Evolutionary conservation across 345 rosid species (phyloP).

Genomic region (Cardamine occulta): DNA sequence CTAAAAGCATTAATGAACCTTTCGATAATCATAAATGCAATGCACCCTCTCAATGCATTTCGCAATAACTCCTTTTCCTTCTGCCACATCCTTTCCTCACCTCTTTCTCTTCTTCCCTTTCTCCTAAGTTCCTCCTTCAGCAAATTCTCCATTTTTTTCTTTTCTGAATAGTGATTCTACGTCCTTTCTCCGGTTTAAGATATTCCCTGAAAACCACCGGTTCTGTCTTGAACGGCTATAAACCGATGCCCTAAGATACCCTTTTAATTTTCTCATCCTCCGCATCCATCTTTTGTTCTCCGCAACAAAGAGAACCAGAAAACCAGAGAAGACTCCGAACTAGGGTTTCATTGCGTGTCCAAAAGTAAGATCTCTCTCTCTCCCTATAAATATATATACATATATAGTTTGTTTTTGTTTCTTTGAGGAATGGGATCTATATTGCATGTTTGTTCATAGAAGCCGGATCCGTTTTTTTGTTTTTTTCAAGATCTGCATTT

Average conservation of each 20-base stretch:
- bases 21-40: slow-evolving; percentile 68
- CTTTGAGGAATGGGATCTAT: slow-evolving; percentile 15
- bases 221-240: slow-evolving; percentile 20
- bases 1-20: slow-evolving; percentile 46
- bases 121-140: slow-evolving; percentile 26
- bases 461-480: neutral
- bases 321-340: slow-evolving; percentile 16
- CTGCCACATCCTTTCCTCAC: slow-evolving; percentile 51
- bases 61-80: slow-evolving; percentile 68
- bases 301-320: slow-evolving; percentile 6
- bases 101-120: slow-evolving; percentile 43
- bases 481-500: slow-evolving; percentile 37
- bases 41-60: slow-evolving; percentile 70
- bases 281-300: neutral
- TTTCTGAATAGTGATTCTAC: neutral
- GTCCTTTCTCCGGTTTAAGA: slow-evolving; percentile 9
- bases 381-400: neutral
- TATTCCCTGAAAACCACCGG: slow-evolving; percentile 5
- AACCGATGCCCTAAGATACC: neutral
- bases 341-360: slow-evolving; percentile 32
- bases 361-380: slow-evolving; percentile 34
- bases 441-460: slow-evolving; percentile 35
- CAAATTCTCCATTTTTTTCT: slow-evolving; percentile 35
- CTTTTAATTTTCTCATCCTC: neutral
- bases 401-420: slow-evolving; percentile 2